A percentile compares a stretch with the other conserved stretches of the same genome.
These are phyloP conservation scores for Solanum corneliomulleri DNA, from an alignment of 257 asterid species.

Conservation along the genomic window DNA sequence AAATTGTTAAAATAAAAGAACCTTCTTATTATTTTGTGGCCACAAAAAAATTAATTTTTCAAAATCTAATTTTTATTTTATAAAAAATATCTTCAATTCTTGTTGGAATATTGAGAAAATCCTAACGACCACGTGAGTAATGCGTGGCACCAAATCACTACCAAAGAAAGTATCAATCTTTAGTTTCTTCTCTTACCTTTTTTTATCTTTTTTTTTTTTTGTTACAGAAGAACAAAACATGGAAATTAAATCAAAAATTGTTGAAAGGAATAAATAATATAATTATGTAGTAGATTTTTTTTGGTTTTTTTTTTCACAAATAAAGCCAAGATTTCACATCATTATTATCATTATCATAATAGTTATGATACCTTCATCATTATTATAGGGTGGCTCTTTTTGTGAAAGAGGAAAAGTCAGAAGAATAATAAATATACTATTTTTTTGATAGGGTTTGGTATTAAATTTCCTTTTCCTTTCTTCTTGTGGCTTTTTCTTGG, in stretches of 20 bases:
- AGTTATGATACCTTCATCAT: background rate
- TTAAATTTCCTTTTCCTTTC: background rate
- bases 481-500: constrained; percentile 16
- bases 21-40: background rate
- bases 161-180: background rate
- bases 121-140: background rate
- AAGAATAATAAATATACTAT: background rate
- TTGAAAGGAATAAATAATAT: background rate
- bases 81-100: background rate
- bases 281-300: background rate
- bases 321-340: background rate
- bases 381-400: background rate
- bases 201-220: background rate
- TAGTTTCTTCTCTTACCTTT: background rate
- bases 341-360: background rate
- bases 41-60: background rate
- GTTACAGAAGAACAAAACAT: background rate
- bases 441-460: background rate
- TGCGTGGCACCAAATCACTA: background rate
- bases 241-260: background rate
- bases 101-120: background rate
- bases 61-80: background rate
- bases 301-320: background rate
- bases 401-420: background rate
- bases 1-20: background rate